Evolutionary conservation across 2,329 filamentous ascomycete species (phyloP).

Genomic region (Paecilomyces dactylethromorphus): DNA sequence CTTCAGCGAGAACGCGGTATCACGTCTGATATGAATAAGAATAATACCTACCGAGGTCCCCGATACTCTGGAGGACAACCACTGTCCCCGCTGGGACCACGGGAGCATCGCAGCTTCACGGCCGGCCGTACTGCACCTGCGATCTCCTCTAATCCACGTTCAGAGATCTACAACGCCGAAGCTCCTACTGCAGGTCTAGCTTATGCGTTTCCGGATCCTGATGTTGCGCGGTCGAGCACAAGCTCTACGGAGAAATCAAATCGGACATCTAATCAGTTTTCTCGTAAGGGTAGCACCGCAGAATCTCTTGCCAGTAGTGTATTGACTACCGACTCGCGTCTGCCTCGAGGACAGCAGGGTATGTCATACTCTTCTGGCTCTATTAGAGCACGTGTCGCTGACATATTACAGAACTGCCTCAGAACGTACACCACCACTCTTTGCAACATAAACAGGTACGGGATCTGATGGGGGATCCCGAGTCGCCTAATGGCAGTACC

Average conservation of each 20-base stretch:
- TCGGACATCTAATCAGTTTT: slow-evolving; percentile 27
- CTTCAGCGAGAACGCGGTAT: slow-evolving; percentile 39
- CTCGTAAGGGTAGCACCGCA: slow-evolving; percentile 40
- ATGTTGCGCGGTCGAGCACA: slow-evolving; percentile 33
- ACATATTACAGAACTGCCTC: slow-evolving; percentile 34
- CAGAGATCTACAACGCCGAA: slow-evolving; percentile 45
- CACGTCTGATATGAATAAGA: slow-evolving; percentile 28
- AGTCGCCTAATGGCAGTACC: slow-evolving; percentile 34
- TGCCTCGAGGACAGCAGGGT: slow-evolving; percentile 44
- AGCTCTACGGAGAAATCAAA: slow-evolving; percentile 28
- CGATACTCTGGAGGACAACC: slow-evolving; percentile 35
- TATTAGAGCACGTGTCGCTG: slow-evolving; percentile 2
- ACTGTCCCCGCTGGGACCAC: slow-evolving; percentile 35
- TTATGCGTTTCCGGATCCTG: slow-evolving; percentile 46
- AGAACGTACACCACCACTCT: slow-evolving; percentile 42
- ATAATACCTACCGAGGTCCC: slow-evolving; percentile 29
- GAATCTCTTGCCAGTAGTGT: slow-evolving; percentile 42
- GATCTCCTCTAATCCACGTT: slow-evolving; percentile 43
- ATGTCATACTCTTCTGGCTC: slow-evolving; percentile 11
- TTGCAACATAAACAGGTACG: slow-evolving; percentile 44
- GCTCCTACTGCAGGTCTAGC: slow-evolving; percentile 44
- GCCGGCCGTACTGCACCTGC: slow-evolving; percentile 42
- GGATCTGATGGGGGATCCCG: slow-evolving; percentile 40
- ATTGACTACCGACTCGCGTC: slow-evolving; percentile 42
- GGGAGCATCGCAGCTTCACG: slow-evolving; percentile 36